phyloP scores from a whole-genome alignment of 331 rosid species.

The Telfairia occidentalis region DNA sequence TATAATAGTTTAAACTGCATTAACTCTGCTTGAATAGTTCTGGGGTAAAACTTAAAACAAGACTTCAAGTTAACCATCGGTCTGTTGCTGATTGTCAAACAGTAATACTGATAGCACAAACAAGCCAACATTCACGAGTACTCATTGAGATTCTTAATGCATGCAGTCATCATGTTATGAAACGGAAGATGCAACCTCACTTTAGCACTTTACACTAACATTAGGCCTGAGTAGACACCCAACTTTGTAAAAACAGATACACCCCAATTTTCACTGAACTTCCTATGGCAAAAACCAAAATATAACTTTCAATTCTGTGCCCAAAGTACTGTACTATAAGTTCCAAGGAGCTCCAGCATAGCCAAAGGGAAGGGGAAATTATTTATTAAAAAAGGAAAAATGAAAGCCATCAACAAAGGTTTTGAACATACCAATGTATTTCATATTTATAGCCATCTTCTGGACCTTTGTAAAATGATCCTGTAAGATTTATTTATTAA shows the following conservation, averaged over 20 bases:
- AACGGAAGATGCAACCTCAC: background rate
- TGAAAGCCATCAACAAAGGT: background rate
- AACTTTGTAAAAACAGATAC: background rate
- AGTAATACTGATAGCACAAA: background rate
- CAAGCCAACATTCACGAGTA: background rate
- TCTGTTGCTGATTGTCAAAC: background rate
- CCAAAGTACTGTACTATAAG: background rate
- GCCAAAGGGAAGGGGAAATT: background rate
- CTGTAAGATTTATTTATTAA: conserved; percentile 28
- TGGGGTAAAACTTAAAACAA: background rate
- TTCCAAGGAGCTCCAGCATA: background rate
- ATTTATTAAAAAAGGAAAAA: background rate
- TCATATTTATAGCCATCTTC: conserved; percentile 68
- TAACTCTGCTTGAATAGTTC: background rate
- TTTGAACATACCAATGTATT: conserved; percentile 66
- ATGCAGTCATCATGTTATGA: background rate
- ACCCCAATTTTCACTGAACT: background rate
- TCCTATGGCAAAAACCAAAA: background rate
- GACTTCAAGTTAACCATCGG: background rate
- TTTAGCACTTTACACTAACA: background rate
- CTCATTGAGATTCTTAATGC: background rate
- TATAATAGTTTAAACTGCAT: background rate
- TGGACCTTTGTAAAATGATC: conserved; percentile 48
- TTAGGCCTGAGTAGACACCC: background rate
- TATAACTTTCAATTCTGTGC: background rate